A percentile compares a stretch with the other conserved stretches of the same genome.
These are phyloP conservation scores for Solanum hybrid DNA, from an alignment of 305 asterid species.

Conservation along the genomic window DNA sequence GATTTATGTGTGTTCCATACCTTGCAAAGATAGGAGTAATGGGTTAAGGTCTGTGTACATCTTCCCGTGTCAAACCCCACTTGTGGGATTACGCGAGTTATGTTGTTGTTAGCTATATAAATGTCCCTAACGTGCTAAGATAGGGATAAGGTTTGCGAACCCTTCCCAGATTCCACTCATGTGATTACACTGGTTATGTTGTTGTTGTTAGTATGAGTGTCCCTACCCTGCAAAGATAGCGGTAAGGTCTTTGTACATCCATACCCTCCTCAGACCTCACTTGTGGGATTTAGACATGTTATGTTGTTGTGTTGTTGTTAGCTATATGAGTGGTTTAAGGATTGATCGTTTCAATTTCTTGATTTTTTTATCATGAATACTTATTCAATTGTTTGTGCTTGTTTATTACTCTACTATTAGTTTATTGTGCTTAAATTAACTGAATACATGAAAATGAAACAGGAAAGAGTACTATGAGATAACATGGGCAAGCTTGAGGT, in stretches of 20 bases:
- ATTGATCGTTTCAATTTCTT: neutral
- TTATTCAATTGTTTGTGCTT: neutral
- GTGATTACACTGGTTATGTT: neutral
- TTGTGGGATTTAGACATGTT: neutral
- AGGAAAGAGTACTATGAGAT: constrained; percentile 39
- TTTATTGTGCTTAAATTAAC: neutral
- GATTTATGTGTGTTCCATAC: neutral
- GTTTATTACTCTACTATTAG: neutral
- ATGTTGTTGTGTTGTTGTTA: neutral
- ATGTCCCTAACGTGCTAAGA: neutral
- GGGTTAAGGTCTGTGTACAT: neutral
- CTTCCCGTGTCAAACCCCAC: neutral
- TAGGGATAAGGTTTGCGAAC: neutral
- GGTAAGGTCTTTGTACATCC: neutral
- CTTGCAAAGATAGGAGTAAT: neutral
- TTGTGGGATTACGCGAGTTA: neutral
- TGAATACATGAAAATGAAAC: neutral
- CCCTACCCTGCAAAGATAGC: neutral
- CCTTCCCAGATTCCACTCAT: neutral
- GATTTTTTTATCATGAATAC: neutral
- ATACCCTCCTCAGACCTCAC: neutral
- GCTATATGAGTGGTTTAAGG: neutral
- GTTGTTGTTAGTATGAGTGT: neutral
- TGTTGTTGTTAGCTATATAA: neutral
- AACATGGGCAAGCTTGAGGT: constrained; percentile 37